phyloP scores from a whole-genome alignment of 495 filamentous ascomycete species.

The Barbatosphaeria neglecta region DNA sequence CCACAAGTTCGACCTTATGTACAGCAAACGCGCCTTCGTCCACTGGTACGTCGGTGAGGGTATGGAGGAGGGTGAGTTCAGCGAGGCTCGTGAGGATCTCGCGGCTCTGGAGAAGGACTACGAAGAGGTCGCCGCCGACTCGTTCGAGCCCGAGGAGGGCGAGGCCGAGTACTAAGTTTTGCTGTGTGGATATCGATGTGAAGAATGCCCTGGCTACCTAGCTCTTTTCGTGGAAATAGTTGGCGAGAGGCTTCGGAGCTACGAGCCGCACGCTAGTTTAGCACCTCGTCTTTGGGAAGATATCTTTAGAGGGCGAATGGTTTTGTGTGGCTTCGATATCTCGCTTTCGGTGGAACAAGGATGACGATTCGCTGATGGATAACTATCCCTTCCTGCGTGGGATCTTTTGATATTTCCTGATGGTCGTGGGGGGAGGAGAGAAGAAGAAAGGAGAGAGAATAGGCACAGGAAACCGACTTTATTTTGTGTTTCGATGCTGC shows the following conservation, averaged over 20 bases:
- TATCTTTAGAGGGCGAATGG: too few species aligned
- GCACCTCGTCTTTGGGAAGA: background rate
- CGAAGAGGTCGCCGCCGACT: slow-evolving; percentile 78
- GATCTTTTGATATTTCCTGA: background rate
- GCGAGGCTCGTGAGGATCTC: slow-evolving; percentile 80
- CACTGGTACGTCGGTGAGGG: slow-evolving; percentile 95
- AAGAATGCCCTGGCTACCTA: background rate
- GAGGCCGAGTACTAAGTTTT: slow-evolving; percentile 68
- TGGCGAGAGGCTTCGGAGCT: background rate
- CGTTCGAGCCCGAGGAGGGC: slow-evolving; percentile 47
- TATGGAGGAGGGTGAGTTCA: slow-evolving; percentile 94
- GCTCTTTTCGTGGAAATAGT: background rate
- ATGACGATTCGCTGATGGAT: background rate
- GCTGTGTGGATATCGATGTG: slow-evolving; percentile 1
- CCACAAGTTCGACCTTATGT: slow-evolving; percentile 95
- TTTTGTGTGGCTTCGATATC: background rate
- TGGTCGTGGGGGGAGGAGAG: background rate
- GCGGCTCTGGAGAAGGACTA: slow-evolving; percentile 87
- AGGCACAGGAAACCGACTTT: too few species aligned
- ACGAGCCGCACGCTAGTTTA: background rate
- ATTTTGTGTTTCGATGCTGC: background rate
- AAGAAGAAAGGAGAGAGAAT: background rate
- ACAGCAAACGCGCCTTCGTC: slow-evolving; percentile 88
- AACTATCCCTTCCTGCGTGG: background rate
- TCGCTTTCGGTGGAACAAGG: background rate